Evolutionary conservation across 495 filamentous ascomycete genomes (phyloP), one percentile per base, ranked within the genome.

Genomic region (Neurospora sp.): DNA sequence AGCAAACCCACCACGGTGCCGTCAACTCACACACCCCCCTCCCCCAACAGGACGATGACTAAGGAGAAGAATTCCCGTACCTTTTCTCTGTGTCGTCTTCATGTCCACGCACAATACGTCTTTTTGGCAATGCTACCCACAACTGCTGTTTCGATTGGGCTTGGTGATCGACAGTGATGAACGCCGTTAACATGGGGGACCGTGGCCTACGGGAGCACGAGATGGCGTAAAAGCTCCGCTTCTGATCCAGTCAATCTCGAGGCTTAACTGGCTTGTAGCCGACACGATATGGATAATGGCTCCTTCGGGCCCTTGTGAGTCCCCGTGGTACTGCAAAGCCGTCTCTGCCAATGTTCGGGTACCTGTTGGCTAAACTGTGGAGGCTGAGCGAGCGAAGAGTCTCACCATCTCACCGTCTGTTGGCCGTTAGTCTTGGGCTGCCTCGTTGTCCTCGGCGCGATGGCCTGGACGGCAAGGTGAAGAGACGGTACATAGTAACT

Each of bases 131-230:
- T 72, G 74, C 71, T 72, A 75, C 75, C 70, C 70, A 42, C 68
- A 38, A 48, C 73, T 75, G 71, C 75, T 71, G 74, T 45, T 77
- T 77, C 73, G 71, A 70, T 75, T 71, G 74, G 69, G 71, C 69
- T 75, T 71, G 74, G 65, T 70, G 82, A 82, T 83, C 81, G 79
- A 71, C 82, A 75, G 74, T 75, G 75, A 78, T 72, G 74, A 74
- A 70, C 72, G 68, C 80, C 71, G 74, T 79, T 75, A 77, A 76
- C 76, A 76, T 39, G 72, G 75, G 70, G 69, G 77, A 73, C 78
- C 75, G 69, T 78, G 78, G 69, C 76, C 68, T 69, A 75, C 75
- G 73, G 72, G 74, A 72, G 77, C 76, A 77, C 77, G 75, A 74
- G 77, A 80, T 80, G 78, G 70, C 77, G 78, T 79, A 79, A 72